Conservation (phyloP, 768 basidiomycete genomes). For the Termitomyces sp. region DNA sequence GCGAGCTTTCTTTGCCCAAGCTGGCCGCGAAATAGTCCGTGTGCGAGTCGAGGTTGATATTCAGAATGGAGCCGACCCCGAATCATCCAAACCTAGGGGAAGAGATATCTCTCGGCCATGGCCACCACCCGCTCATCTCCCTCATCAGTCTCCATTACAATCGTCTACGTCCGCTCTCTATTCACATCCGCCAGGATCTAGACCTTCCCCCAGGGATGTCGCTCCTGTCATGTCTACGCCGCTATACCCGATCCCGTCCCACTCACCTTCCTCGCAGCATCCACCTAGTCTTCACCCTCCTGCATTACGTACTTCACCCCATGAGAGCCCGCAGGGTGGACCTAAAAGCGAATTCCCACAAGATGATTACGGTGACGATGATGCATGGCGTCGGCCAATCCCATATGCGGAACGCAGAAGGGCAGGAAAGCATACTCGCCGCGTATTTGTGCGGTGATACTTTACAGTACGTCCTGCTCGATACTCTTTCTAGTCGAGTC, state of each 20-base stretch:
- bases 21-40: conserved; percentile 72
- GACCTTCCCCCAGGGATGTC: conserved; percentile 26
- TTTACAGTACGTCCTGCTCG: conserved; percentile 12
- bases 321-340: conserved; percentile 31
- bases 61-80: conserved; percentile 26
- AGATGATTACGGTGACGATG: conserved; percentile 60
- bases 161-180: conserved; percentile 24
- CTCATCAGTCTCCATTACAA: conserved; percentile 31
- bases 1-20: conserved; percentile 75
- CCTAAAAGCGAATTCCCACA: conserved; percentile 31
- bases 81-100: conserved; percentile 20
- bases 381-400: conserved; percentile 68
- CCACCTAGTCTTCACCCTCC: conserved; percentile 32
- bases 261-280: conserved; percentile 19
- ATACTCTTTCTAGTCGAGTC: not conserved
- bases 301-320: conserved; percentile 41
- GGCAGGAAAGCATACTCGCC: conserved; percentile 75
- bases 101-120: conserved; percentile 19
- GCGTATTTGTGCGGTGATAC: conserved; percentile 55
- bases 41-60: conserved; percentile 69
- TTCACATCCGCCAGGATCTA: conserved; percentile 27
- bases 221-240: conserved; percentile 28
- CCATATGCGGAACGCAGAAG: conserved; percentile 70
- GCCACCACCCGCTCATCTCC: conserved; percentile 17
- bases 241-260: conserved; percentile 27